Evolutionary conservation across 2,329 filamentous ascomycete species (phyloP), one percentile per base, ranked within the genome.

Genomic region (Parastagonospora nodorum): DNA sequence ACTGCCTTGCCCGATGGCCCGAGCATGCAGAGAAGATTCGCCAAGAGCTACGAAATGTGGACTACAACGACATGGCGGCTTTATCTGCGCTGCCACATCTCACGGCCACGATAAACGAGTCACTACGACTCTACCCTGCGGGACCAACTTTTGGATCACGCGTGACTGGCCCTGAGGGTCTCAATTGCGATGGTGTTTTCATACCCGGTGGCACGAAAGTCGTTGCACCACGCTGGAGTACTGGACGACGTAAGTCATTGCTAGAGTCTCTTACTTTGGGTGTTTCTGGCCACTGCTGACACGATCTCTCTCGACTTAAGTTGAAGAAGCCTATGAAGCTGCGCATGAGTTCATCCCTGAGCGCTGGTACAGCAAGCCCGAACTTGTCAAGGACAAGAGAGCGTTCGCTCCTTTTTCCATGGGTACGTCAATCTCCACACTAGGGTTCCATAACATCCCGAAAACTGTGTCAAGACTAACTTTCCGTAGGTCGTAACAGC

Each of bases 361-460:
- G 42, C 46, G 58, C 8, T 61, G 57, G 57, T 48, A 44, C 38
- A 41, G 27, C 35, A 12, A 36, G 10, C 48, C 47, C 5, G 47
- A 50, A 10, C 28, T 54, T 30, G 28, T 50, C 32, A 40, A 36
- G 19, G 38, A 51, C 37, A 50, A 48, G 31, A 24, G 77, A 36
- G 88, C 88, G 0, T 91, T 88, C 19, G 33, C 48, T 1, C 48
- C 48, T 12, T 50, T 50, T 29, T 16, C 27, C 8, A 16, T 50
- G 12, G 48, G 48, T 39, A 28, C 16, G 14, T 28, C 19, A 16
- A 24, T 5, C 19, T 24, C 5, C 5, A 5, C 19, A 24, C 19
- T 5, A 24, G 19, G 19, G 19, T 24, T 24, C 19, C 19, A 3
- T 5, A 24, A 24, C 19, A 24, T 24, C 19, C 5, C 19, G 5